A percentile compares a stretch with the other conserved stretches of the same genome.
phyloP scores from a whole-genome alignment of 2,329 filamentous ascomycete genomes.

The Curvularia hawaiiensis region DNA sequence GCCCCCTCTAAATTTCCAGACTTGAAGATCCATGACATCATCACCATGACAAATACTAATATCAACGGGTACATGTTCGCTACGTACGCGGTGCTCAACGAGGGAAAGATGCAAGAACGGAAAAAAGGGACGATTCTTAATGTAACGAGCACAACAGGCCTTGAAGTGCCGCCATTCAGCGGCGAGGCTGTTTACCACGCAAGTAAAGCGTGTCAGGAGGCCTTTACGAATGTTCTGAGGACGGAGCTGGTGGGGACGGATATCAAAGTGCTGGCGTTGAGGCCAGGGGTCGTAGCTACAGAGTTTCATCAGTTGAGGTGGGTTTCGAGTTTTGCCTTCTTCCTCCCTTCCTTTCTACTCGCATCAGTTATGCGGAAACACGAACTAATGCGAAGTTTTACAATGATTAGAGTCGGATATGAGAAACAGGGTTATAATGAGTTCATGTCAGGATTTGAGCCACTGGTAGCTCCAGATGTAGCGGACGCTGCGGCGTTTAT shows the following conservation, averaged over 20 bases:
- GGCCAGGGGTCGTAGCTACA: constrained; percentile 56
- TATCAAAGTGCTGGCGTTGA: constrained; percentile 54
- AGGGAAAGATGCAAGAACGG: constrained; percentile 47
- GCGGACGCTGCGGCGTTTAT: constrained; percentile 52
- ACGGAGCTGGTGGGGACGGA: constrained; percentile 55
- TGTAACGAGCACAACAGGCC: constrained; percentile 53
- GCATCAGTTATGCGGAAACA: neutral
- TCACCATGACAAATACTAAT: constrained; percentile 56
- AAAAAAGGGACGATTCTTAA: constrained; percentile 55
- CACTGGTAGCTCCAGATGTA: constrained; percentile 52
- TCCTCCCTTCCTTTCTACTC: neutral
- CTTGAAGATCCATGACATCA: constrained; percentile 50
- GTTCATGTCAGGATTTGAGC: constrained; percentile 55
- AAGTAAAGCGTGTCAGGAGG: constrained; percentile 55
- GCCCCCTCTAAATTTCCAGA: constrained; percentile 52
- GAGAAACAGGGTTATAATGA: constrained; percentile 51
- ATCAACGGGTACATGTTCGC: constrained; percentile 56
- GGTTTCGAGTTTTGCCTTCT: neutral
- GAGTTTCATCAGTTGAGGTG: constrained; percentile 54
- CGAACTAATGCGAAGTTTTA: neutral
- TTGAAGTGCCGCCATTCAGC: constrained; percentile 56
- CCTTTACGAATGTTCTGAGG: constrained; percentile 56
- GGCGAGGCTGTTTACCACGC: constrained; percentile 58
- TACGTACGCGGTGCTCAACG: constrained; percentile 53
- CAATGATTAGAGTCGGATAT: constrained; percentile 43